Conservation (phyloP, 352 stramenopile species). For the Hyaloperonospora arabidopsidis region DNA sequence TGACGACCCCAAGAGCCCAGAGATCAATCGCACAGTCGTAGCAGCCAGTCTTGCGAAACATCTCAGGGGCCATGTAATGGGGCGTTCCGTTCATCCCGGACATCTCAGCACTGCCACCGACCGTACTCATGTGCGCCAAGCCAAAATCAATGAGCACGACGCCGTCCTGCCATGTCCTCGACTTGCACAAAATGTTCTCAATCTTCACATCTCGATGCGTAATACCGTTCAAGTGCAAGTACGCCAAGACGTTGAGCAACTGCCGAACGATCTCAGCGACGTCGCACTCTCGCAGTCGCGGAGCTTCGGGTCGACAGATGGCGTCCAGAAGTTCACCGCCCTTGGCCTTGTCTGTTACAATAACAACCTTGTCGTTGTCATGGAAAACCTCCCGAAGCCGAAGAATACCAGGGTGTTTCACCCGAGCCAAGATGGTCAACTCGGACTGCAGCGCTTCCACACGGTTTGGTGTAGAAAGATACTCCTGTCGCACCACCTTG, state of each 20-base stretch:
- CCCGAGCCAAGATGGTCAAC: constrained; percentile 45
- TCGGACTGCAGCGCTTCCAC: constrained; percentile 58
- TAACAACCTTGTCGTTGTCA: constrained; percentile 51
- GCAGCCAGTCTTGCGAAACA: constrained; percentile 48
- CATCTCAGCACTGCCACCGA: constrained; percentile 36
- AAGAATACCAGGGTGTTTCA: constrained; percentile 53
- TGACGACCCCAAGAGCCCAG: constrained; percentile 70
- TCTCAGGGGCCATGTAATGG: constrained; percentile 82
- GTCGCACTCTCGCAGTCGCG: constrained; percentile 46
- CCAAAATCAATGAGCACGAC: constrained; percentile 80
- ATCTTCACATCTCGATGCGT: constrained; percentile 80
- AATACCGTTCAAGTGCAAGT: constrained; percentile 64
- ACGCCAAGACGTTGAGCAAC: constrained; percentile 54
- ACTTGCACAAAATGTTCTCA: constrained; percentile 77
- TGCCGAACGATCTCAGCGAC: constrained; percentile 57
- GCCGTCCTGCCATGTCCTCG: constrained; percentile 30
- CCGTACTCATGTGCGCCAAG: constrained; percentile 47
- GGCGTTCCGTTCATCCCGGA: constrained; percentile 75
- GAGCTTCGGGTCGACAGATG: constrained; percentile 23
- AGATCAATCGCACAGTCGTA: constrained; percentile 70
- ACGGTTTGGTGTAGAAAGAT: constrained; percentile 61
- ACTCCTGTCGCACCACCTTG: constrained; percentile 60
- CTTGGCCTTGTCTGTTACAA: constrained; percentile 56
- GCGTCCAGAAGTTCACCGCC: constrained; percentile 64
- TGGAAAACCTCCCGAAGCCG: constrained; percentile 61